Evolutionary conservation across 2,329 filamentous ascomycete genomes (phyloP).

Genomic region (Aspergillus sp.): DNA sequence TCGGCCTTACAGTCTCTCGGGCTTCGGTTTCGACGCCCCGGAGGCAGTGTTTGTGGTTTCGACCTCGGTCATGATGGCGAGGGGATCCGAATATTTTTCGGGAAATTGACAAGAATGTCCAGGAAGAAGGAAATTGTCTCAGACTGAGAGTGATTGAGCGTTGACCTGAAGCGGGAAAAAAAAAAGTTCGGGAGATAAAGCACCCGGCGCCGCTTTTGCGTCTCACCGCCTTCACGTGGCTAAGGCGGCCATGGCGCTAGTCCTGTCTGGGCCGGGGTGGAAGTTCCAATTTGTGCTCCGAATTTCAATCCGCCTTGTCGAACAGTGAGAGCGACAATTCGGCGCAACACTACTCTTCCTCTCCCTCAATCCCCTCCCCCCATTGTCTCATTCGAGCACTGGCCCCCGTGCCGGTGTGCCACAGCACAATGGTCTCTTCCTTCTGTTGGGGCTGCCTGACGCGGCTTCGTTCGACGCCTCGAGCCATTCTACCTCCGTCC

Average conservation of each 20-base stretch:
- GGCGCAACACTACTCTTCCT: constrained; percentile 19
- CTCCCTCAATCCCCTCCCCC: constrained; percentile 16
- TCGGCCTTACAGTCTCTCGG: constrained; percentile 40
- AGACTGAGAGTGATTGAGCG: neutral
- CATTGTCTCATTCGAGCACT: constrained; percentile 27
- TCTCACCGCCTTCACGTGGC: constrained; percentile 15
- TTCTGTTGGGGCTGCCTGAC: constrained; percentile 61
- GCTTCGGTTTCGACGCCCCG: constrained; percentile 26
- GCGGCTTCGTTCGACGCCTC: constrained; percentile 44
- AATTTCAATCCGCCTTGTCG: constrained; percentile 13
- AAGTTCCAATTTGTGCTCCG: constrained; percentile 24
- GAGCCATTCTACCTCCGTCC: constrained; percentile 38
- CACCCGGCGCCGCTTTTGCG: constrained; percentile 26
- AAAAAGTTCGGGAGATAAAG: constrained; percentile 29
- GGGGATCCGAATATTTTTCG: neutral
- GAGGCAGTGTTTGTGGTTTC: constrained; percentile 22
- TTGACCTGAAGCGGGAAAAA: constrained; percentile 20
- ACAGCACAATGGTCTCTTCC: constrained; percentile 53
- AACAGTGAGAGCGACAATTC: neutral
- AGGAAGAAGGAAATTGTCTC: neutral
- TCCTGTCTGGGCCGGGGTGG: constrained; percentile 15
- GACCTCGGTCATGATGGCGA: constrained; percentile 26
- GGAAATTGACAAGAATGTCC: neutral
- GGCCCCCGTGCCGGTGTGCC: constrained; percentile 31
- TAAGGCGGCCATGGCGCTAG: constrained; percentile 22